A percentile compares a stretch with the other conserved stretches of the same genome.
Evolutionary conservation across 768 basidiomycete species (phyloP).

Genomic region (Clavaria fumosa): DNA sequence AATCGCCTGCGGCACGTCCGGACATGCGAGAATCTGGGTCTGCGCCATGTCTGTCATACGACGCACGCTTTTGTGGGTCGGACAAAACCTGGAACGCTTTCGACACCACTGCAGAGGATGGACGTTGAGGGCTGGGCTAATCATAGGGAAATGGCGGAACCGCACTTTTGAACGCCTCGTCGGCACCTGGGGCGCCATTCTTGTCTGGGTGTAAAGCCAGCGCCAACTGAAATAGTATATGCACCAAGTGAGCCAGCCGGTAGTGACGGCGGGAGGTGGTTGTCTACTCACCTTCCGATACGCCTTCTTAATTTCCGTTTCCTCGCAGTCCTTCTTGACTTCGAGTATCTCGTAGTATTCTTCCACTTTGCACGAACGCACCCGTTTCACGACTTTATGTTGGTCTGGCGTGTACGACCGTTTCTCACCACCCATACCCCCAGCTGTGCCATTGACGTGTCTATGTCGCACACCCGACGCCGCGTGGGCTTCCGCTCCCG

Average conservation of each 20-base stretch:
- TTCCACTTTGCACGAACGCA: slow-evolving; percentile 71
- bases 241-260: slow-evolving; percentile 5
- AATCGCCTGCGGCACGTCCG: slow-evolving; percentile 33
- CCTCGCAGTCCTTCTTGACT: slow-evolving; percentile 67
- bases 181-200: slow-evolving; percentile 95
- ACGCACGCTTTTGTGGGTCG: slow-evolving; percentile 82
- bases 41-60: slow-evolving; percentile 67
- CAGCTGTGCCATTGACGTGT: slow-evolving; percentile 32
- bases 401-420: slow-evolving; percentile 83
- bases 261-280: background rate
- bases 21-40: slow-evolving; percentile 81
- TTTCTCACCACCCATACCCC: slow-evolving; percentile 56
- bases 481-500: slow-evolving; percentile 54
- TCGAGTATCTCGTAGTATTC: slow-evolving; percentile 89
- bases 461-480: slow-evolving; percentile 59
- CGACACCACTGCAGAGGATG: slow-evolving; percentile 60
- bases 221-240: slow-evolving; percentile 41
- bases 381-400: slow-evolving; percentile 65
- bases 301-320: slow-evolving; percentile 80
- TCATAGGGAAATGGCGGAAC: slow-evolving; percentile 9
- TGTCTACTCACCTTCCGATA: slow-evolving; percentile 68
- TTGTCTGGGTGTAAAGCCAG: slow-evolving; percentile 84
- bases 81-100: slow-evolving; percentile 95
- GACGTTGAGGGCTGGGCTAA: background rate
- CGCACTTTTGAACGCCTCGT: slow-evolving; percentile 95